A percentile compares a stretch with the other conserved stretches of the same genome.
These are phyloP conservation scores for Rosa multiflora DNA, from an alignment of 306 rosid species.

Conservation along the genomic window DNA sequence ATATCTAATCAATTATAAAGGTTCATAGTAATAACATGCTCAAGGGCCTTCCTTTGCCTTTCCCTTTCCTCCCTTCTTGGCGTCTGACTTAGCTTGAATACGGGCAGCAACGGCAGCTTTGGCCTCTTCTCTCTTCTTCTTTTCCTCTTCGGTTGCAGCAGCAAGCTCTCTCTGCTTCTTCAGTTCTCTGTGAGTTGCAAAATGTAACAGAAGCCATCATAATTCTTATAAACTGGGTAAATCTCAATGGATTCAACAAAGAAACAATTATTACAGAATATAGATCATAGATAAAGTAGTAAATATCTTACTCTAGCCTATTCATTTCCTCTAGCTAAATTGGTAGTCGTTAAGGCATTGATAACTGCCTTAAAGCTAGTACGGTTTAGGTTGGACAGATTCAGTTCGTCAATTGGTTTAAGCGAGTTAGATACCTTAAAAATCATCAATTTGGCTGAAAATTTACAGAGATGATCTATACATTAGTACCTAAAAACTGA, in stretches of 20 bases:
- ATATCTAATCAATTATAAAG: too few relatives aligned
- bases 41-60: slow-evolving; percentile 58
- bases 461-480: too few relatives aligned
- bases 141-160: slow-evolving; percentile 83
- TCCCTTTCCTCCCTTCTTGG: slow-evolving; percentile 95
- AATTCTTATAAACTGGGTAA: not conserved
- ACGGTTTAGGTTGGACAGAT: too few relatives aligned
- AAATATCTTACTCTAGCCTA: slow-evolving; percentile 79
- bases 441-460: too few relatives aligned
- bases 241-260: not conserved
- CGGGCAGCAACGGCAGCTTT: slow-evolving; percentile 94
- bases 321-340: slow-evolving; percentile 65
- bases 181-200: slow-evolving; percentile 54
- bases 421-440: too few relatives aligned
- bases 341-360: too few relatives aligned
- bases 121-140: slow-evolving; percentile 85
- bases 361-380: too few relatives aligned
- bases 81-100: slow-evolving; percentile 82
- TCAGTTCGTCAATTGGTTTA: too few relatives aligned
- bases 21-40: not conserved
- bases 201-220: slow-evolving; percentile 21
- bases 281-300: not conserved
- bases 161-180: slow-evolving; percentile 93
- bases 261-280: not conserved
- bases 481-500: too few relatives aligned